Conservation (phyloP, 148 eudicot genomes). For the Cornus controversa region DNA sequence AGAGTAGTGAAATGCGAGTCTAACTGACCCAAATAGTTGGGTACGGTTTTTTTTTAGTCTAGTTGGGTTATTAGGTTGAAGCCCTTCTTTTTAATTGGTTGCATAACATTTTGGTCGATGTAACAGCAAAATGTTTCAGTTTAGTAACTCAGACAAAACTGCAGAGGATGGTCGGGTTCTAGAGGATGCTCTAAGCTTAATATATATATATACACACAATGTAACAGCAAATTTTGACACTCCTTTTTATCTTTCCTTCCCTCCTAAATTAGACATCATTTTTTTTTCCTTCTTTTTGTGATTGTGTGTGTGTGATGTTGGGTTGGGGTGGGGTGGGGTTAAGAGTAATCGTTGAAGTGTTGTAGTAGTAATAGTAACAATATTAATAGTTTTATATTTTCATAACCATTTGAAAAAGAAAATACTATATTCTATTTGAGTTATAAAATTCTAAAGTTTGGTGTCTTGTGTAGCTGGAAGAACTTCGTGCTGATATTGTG, state of each 20-base stretch:
- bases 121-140: no score
- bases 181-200: not conserved
- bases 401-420: not conserved
- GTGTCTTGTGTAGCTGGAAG: conserved; percentile 68
- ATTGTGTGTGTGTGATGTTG: not conserved
- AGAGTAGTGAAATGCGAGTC: no score
- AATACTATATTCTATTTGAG: not conserved
- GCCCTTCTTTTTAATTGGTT: no score
- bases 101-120: no score
- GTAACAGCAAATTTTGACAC: no score
- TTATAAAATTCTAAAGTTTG: conserved; percentile 1
- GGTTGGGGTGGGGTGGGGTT: no score
- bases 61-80: no score
- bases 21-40: no score
- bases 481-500: conserved; percentile 93
- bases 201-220: no score
- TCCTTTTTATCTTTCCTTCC: no score
- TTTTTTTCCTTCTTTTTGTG: not conserved
- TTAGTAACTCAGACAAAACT: no score
- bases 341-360: not conserved
- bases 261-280: not conserved
- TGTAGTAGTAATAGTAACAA: not conserved
- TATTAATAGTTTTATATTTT: not conserved
- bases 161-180: not conserved
- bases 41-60: no score